Evolutionary conservation across 1,284 basidiomycete species (phyloP), one percentile per base, ranked within the genome.

Genomic region (Puccinia polysora): DNA sequence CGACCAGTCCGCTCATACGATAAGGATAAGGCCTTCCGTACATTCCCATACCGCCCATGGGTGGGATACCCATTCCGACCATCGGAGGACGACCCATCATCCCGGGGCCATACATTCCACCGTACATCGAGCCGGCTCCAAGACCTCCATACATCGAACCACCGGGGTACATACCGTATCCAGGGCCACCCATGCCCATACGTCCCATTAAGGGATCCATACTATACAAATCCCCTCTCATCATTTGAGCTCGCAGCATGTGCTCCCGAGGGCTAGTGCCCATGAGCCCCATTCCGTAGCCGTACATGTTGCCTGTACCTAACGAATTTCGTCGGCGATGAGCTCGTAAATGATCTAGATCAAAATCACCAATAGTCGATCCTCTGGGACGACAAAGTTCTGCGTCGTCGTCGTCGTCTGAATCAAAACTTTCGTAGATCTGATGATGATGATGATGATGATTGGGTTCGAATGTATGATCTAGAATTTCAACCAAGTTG

Each of bases 1-100:
- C 65, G 3, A 69, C 65, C 15, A 69, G 55, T 8, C 65, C 65
- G n/a, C 65, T 50, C 52, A 34, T 58, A 15, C 65, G 65, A 36
- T 49, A 58, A n/a, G 53, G 65, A 36, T 49, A 58, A n/a, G 53
- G 65, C 38, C 53, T 36, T 23, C 23, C 30, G 23, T 50, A 58
- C 32, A 38, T 36, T 15, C 58, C 58, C 58, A 52, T 40, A 1
- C 15, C 20, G 7, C 53, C 53, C 53, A 56, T 56, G 20, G 10
- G 8, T 8, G 20, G 10, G 23, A 23, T 14, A 23, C 36, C 58
- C 40, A 60, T 60, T 2, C 6, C 6, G 30, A 32, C 62, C 47
- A 60, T 45, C 1, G 58, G 20, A 50, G 60, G 60, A 20, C 25
- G 60, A 32, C 18, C n/a, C 64, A 65, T 65, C 50, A 52, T 65